Conservation (phyloP, 2,329 filamentous ascomycete species). For the Venturia pyrina region DNA sequence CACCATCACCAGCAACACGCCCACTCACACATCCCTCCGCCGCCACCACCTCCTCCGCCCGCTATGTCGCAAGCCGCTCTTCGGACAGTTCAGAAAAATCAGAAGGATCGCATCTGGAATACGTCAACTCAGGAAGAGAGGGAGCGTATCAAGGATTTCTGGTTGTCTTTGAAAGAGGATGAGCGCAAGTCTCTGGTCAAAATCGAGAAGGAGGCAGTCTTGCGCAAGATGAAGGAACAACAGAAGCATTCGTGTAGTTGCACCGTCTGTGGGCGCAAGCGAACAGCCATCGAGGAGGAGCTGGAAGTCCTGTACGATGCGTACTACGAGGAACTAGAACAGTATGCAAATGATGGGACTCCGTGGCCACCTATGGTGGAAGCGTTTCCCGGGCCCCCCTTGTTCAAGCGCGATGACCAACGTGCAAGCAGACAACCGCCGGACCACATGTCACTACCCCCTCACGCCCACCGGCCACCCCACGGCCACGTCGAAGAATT, state of each 20-base stretch:
- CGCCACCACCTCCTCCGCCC: conserved; percentile 14
- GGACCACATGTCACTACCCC: conserved; percentile 48
- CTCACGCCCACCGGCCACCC: conserved; percentile 44
- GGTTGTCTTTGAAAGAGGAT: conserved; percentile 87
- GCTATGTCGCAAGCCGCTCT: conserved; percentile 31
- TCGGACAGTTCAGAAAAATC: conserved; percentile 33
- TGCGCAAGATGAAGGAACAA: conserved; percentile 99
- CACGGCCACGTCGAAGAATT: conserved; percentile 37
- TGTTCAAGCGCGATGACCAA: conserved; percentile 51
- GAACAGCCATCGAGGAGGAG: conserved; percentile 95
- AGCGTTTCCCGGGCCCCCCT: conserved; percentile 49
- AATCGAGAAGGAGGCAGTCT: conserved; percentile 94
- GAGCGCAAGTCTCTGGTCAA: conserved; percentile 93
- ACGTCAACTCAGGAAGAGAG: conserved; percentile 89
- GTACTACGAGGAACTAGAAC: conserved; percentile 95
- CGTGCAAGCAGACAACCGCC: conserved; percentile 47
- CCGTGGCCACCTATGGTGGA: conserved; percentile 5
- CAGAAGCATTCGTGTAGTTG: conserved; percentile 99
- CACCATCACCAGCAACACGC: not conserved
- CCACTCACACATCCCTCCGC: conserved; percentile 22
- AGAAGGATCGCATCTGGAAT: conserved; percentile 91
- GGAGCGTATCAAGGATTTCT: conserved; percentile 96
- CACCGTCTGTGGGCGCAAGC: conserved; percentile 90
- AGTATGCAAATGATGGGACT: conserved; percentile 77
- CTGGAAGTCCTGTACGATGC: conserved; percentile 95